Evolutionary conservation across 2,329 filamentous ascomycete genomes (phyloP), one percentile per base, ranked within the genome.

Genomic region (Fonsecaea multimorphosa): DNA sequence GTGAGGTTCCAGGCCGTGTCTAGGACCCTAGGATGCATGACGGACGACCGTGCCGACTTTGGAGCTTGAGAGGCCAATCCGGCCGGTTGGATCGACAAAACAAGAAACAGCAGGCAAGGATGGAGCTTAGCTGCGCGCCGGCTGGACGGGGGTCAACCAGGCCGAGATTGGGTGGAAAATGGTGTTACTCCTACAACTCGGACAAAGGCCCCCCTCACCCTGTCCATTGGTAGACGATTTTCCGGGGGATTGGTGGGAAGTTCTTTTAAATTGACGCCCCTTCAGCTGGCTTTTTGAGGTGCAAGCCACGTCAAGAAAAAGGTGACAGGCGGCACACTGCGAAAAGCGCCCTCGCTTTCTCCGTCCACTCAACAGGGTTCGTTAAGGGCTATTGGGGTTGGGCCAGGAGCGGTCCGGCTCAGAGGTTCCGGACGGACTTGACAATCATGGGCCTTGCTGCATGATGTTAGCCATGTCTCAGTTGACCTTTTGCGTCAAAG

Each of bases 101-200:
- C 51, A 22, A 60, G 52, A 57, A 58, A 52, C 58, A n/a, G 57
- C 31, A 16, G 46, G 22, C 19, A 16, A 40, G 49, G 49, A 16
- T 61, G 61, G 22, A 59, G 55, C 58, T 58, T 64, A 27, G 38
- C 34, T 44, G 46, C 3, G 55, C 54, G 40, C 29, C 58, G 58
- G 58, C 49, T 31, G 22, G 49, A 22, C 58, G 24, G 46, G 58
- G 44, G 31, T 53, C 29, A n/a, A 27, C 40, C 19, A 44, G 32
- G 51, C 63, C 53, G 63, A 65, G 58, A 61, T 62, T 65, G 58
- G 58, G 38, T 56, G 38, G 31, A 65, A n/a, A 31, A 36, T 46
- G 11, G 24, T 59, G 49, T 60, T 29, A 3, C 14, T 60, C 34
- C 55, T 22, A 3, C 19, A 24, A n/a, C 40, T 51, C 34, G 58